Percentiles rank a stretch among this genome's conserved stretches.
Evolutionary conservation across 768 basidiomycete genomes (phyloP).

Genomic region (Trametes maxima): DNA sequence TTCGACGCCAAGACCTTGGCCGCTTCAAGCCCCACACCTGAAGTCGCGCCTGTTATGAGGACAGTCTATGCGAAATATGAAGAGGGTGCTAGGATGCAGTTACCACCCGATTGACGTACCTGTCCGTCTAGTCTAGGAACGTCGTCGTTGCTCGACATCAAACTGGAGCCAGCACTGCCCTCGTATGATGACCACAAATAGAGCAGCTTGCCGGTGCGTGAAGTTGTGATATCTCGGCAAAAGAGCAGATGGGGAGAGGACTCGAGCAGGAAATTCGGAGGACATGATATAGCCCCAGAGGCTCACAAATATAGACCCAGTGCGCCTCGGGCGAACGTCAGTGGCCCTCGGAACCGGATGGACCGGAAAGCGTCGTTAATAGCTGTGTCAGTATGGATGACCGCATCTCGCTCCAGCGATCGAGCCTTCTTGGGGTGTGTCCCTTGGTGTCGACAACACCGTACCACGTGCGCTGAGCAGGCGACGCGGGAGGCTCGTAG

Average conservation of each 20-base stretch:
- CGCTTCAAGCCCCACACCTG: slow-evolving; percentile 36
- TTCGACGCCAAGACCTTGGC: slow-evolving; percentile 33
- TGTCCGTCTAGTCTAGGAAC: slow-evolving; percentile 8
- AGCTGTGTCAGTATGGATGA: not conserved
- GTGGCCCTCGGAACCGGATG: not conserved
- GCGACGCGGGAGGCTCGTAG: no score
- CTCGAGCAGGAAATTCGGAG: no score
- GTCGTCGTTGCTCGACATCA: not conserved
- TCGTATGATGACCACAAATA: no score
- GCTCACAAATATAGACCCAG: not conserved
- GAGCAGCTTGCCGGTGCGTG: no score
- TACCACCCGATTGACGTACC: not conserved
- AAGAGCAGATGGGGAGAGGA: no score
- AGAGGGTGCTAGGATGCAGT: not conserved
- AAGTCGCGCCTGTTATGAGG: slow-evolving; percentile 35
- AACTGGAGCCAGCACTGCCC: not conserved
- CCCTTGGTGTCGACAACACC: no score
- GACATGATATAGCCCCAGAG: not conserved
- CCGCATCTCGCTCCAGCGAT: slow-evolving; percentile 1
- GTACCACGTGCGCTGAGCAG: no score
- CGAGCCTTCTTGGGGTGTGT: not conserved
- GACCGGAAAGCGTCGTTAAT: not conserved
- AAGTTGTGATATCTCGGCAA: not conserved
- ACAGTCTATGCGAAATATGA: slow-evolving; percentile 26
- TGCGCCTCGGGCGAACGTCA: not conserved